These are phyloP conservation scores for Danielia oregonensis DNA, from an alignment of 805 yeast species.

Conservation along the genomic window DNA sequence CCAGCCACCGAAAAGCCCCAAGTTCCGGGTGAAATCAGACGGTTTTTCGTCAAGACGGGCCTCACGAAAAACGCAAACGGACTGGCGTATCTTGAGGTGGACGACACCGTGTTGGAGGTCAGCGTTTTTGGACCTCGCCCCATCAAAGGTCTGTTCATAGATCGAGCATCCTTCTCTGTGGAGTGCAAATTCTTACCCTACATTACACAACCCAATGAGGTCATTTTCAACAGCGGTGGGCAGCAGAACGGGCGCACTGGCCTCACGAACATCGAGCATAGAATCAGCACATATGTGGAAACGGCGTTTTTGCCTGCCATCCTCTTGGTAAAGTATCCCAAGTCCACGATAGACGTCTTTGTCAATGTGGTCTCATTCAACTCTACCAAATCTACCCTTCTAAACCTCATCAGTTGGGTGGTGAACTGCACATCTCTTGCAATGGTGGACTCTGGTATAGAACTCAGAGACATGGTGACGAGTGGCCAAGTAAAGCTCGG, in stretches of 20 bases:
- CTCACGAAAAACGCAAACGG: conserved; percentile 73
- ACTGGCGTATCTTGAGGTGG: conserved; percentile 73
- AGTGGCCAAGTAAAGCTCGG: conserved; percentile 44
- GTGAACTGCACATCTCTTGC: conserved; percentile 70
- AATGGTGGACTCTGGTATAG: conserved; percentile 80
- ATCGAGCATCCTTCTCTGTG: conserved; percentile 63
- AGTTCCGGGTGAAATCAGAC: conserved; percentile 8
- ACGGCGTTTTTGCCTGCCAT: conserved; percentile 52
- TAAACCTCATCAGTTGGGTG: conserved; percentile 47
- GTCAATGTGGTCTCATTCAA: conserved; percentile 58
- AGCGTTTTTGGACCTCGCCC: conserved; percentile 91
- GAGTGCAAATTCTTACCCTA: conserved; percentile 53
- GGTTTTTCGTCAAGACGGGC: conserved; percentile 60
- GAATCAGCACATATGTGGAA: conserved; percentile 49
- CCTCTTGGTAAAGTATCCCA: conserved; percentile 73
- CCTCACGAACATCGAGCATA: conserved; percentile 39
- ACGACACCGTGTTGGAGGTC: conserved; percentile 57
- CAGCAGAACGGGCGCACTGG: conserved; percentile 27
- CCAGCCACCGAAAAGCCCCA: conserved; percentile 3
- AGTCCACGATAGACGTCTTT: conserved; percentile 79
- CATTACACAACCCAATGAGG: conserved; percentile 37
- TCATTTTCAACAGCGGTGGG: conserved; percentile 22
- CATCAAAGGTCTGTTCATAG: conserved; percentile 65
- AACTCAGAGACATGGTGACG: conserved; percentile 71
- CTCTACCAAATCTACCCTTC: conserved; percentile 22